These are phyloP conservation scores for Hysterium pulicare DNA, from an alignment of 2,329 filamentous ascomycete genomes.

Conservation along the genomic window DNA sequence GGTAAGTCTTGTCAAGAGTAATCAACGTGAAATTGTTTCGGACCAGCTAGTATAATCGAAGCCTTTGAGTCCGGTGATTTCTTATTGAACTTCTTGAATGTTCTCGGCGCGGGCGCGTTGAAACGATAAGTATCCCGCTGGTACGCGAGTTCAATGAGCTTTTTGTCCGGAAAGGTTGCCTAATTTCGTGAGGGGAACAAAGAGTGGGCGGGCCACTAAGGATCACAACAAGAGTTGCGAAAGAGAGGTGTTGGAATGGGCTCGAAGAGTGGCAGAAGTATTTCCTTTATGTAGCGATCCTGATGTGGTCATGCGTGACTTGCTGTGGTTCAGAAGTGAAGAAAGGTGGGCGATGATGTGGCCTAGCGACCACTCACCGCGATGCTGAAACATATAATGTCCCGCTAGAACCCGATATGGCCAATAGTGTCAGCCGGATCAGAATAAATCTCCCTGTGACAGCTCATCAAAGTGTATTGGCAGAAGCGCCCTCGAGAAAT, in stretches of 20 bases:
- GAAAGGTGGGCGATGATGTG: slow-evolving; percentile 35
- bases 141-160: neutral
- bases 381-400: slow-evolving; percentile 34
- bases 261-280: slow-evolving; percentile 8
- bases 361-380: slow-evolving; percentile 31
- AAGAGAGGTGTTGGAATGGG: neutral
- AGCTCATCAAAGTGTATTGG: slow-evolving; percentile 37
- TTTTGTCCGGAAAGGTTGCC: neutral
- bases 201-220: neutral
- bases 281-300: slow-evolving; percentile 28
- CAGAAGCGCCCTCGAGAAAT: slow-evolving; percentile 22
- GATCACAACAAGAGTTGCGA: too few relatives aligned
- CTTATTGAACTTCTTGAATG: neutral
- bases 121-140: neutral
- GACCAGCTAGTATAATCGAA: slow-evolving; percentile 12
- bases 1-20: slow-evolving; percentile 15
- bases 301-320: slow-evolving; percentile 30
- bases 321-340: slow-evolving; percentile 9
- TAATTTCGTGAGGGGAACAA: neutral
- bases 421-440: slow-evolving; percentile 25
- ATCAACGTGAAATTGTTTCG: slow-evolving; percentile 7
- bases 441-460: slow-evolving; percentile 28
- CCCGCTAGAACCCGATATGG: slow-evolving; percentile 24
- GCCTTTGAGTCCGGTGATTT: slow-evolving; percentile 10
- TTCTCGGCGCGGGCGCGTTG: neutral